Conservation (phyloP, 805 yeast genomes). For the Alloascoidea africana region DNA sequence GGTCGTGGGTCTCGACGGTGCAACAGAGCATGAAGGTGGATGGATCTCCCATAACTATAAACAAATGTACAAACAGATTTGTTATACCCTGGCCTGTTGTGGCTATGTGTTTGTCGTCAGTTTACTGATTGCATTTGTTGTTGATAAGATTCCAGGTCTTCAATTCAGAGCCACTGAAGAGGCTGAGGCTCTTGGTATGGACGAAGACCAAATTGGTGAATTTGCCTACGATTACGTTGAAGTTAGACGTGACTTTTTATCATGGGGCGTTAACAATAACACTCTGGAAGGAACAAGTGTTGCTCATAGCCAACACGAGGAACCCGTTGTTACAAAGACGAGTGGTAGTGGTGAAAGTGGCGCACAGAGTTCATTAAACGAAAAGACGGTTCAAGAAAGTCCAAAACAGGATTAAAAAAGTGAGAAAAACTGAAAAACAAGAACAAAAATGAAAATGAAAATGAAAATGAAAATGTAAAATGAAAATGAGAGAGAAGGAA, state of each 20-base stretch:
- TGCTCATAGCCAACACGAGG: no score
- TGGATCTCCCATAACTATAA: slow-evolving; percentile 86
- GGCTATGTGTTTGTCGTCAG: slow-evolving; percentile 73
- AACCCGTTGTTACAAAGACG: no score
- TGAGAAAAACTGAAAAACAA: no score
- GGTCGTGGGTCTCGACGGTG: slow-evolving; percentile 86
- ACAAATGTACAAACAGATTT: slow-evolving; percentile 83
- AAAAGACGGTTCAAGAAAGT: no score
- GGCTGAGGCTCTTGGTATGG: slow-evolving; percentile 82
- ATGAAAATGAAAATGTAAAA: no score
- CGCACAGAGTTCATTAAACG: no score
- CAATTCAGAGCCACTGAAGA: slow-evolving; percentile 68
- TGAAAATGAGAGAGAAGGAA: no score
- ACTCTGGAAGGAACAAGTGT: not conserved
- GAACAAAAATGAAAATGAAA: no score
- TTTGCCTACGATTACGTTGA: slow-evolving; percentile 98
- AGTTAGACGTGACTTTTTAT: slow-evolving; percentile 70
- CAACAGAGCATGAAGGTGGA: slow-evolving; percentile 74
- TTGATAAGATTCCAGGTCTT: slow-evolving; percentile 71
- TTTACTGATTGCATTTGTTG: slow-evolving; percentile 54
- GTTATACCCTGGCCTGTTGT: slow-evolving; percentile 56
- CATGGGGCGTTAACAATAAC: slow-evolving; percentile 16
- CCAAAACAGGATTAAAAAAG: no score
- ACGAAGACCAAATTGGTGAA: slow-evolving; percentile 95
- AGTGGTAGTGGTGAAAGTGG: no score